These are phyloP conservation scores for Verticillium isaacii DNA, from an alignment of 2,329 filamentous ascomycete species.

Conservation along the genomic window DNA sequence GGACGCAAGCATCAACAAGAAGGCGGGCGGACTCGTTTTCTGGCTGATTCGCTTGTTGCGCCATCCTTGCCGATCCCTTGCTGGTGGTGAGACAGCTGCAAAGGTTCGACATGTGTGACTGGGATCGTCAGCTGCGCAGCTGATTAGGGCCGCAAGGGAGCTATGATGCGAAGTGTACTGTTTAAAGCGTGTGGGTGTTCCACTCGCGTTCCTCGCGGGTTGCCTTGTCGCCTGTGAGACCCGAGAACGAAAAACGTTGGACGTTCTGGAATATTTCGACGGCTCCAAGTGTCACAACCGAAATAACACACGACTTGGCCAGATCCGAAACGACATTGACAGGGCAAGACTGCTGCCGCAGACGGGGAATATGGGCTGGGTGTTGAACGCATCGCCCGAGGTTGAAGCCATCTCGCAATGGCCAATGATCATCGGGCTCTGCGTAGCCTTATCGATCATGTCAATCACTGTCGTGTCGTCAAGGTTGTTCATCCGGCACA, in stretches of 20 bases:
- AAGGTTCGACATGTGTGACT: background rate
- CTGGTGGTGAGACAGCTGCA: background rate
- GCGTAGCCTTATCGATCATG: slow-evolving; percentile 35
- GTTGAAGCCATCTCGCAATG: slow-evolving; percentile 43
- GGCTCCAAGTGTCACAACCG: background rate
- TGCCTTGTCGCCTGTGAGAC: background rate
- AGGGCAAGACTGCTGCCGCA: background rate
- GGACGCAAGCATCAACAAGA: background rate
- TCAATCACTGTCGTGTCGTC: slow-evolving; percentile 35
- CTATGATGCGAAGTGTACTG: background rate
- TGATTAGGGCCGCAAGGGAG: background rate
- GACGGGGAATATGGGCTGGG: slow-evolving; percentile 39
- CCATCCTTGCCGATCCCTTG: background rate
- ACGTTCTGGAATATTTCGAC: background rate
- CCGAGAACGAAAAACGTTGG: background rate
- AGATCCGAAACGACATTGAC: background rate
- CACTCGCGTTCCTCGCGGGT: background rate
- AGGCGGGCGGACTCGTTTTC: background rate
- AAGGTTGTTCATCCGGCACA: slow-evolving; percentile 36
- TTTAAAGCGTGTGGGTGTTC: background rate
- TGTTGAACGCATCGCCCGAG: slow-evolving; percentile 41
- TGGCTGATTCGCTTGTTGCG: background rate
- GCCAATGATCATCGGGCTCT: slow-evolving; percentile 42
- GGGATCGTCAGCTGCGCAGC: background rate
- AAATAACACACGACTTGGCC: background rate